These are phyloP conservation scores for Grosmannia huntii DNA, from an alignment of 2,329 filamentous ascomycete genomes.

Conservation along the genomic window DNA sequence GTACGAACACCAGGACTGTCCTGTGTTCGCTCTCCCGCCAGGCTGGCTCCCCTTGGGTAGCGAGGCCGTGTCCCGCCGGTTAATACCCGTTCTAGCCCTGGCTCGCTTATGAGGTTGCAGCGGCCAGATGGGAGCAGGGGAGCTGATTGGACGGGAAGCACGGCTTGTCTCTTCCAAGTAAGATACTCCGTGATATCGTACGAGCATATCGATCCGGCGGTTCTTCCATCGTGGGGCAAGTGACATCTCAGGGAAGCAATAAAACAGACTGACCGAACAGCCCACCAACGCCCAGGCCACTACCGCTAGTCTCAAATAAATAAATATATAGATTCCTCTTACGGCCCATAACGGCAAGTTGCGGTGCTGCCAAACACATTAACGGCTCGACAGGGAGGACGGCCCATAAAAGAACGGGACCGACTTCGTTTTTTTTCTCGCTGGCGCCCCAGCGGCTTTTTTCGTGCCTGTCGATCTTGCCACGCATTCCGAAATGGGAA, in stretches of 20 bases:
- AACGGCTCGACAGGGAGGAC: background rate
- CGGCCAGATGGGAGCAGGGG: background rate
- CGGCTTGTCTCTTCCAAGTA: background rate
- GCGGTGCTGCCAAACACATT: background rate
- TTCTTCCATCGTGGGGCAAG: background rate
- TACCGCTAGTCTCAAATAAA: background rate
- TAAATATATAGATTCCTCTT: background rate
- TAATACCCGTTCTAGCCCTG: background rate
- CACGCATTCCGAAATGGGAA: background rate
- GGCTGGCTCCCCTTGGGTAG: background rate
- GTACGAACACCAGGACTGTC: background rate
- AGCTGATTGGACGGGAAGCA: background rate
- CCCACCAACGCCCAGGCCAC: background rate
- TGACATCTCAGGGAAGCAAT: background rate
- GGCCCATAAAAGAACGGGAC: background rate
- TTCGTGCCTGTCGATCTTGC: background rate
- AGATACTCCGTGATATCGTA: background rate
- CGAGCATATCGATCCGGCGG: background rate
- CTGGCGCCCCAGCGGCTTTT: background rate
- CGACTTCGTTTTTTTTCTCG: background rate
- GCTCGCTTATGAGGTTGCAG: slow-evolving; percentile 1
- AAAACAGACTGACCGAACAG: background rate
- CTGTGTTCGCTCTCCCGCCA: background rate
- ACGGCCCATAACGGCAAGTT: background rate
- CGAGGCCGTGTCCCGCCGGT: background rate